A percentile compares a stretch with the other conserved stretches of the same genome.
Evolutionary conservation across 1,139 yeast genomes (phyloP).

Genomic region (Yamadazyma friedrichii): DNA sequence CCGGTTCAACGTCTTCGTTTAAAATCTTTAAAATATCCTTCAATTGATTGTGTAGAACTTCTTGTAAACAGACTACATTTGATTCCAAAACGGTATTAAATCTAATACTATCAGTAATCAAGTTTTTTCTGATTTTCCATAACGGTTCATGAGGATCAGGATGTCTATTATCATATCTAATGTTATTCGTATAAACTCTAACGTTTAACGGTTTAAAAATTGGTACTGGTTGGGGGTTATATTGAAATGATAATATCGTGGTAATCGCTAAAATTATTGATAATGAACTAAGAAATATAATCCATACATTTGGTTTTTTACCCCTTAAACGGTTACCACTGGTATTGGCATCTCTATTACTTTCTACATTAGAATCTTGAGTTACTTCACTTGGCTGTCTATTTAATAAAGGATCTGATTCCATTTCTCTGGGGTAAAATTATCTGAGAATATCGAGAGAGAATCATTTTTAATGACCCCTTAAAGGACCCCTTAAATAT

Average conservation of each 20-base stretch:
- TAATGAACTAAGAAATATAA: too few relatives aligned
- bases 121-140: constrained; percentile 43
- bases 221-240: background rate
- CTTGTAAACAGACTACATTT: constrained; percentile 52
- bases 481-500: too few relatives aligned
- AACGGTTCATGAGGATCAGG: constrained; percentile 35
- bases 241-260: background rate
- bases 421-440: background rate
- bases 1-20: constrained; percentile 19
- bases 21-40: constrained; percentile 40
- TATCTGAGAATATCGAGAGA: background rate
- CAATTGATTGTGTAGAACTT: constrained; percentile 52
- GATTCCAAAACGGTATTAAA: constrained; percentile 34
- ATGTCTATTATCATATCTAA: constrained; percentile 43
- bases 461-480: constrained; percentile 16
- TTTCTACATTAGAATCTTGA: too few relatives aligned
- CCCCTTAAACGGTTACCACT: too few relatives aligned
- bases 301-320: too few relatives aligned
- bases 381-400: too few relatives aligned
- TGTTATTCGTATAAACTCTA: constrained; percentile 53
- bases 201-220: constrained; percentile 19
- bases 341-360: too few relatives aligned
- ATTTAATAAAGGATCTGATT: background rate
- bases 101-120: constrained; percentile 36
- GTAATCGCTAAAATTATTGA: background rate